A percentile compares a stretch with the other conserved stretches of the same genome.
These are phyloP conservation scores for Tetracladium setigerum DNA, from an alignment of 495 filamentous ascomycete genomes.

Conservation along the genomic window DNA sequence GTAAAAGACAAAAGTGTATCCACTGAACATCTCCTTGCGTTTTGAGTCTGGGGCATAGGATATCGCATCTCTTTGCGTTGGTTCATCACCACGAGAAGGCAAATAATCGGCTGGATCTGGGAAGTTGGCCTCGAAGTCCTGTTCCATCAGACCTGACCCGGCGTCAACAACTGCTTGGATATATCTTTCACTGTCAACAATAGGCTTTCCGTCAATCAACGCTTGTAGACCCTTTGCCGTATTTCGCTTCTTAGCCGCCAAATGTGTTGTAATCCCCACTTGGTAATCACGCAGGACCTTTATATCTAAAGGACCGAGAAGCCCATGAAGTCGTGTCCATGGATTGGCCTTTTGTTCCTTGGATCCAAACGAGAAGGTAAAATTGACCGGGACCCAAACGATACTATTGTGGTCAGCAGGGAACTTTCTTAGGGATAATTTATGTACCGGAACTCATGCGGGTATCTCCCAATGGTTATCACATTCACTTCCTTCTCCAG, in stretches of 20 bases:
- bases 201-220: conserved; percentile 73
- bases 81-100: conserved; percentile 69
- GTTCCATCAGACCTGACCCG: conserved; percentile 61
- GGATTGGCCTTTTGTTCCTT: conserved; percentile 69
- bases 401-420: conserved; percentile 31
- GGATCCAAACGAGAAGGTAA: conserved; percentile 75
- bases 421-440: neutral
- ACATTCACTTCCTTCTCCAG: conserved; percentile 50
- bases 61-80: conserved; percentile 48
- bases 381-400: conserved; percentile 69
- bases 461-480: conserved; percentile 59
- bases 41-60: conserved; percentile 61
- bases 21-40: conserved; percentile 69
- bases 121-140: conserved; percentile 76
- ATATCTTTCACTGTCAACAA: conserved; percentile 66
- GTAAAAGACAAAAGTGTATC: conserved; percentile 84
- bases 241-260: conserved; percentile 84
- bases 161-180: conserved; percentile 67
- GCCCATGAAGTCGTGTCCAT: conserved; percentile 51
- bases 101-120: conserved; percentile 65
- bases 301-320: conserved; percentile 76
- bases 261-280: conserved; percentile 67
- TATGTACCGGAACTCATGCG: conserved; percentile 41
- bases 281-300: conserved; percentile 73
- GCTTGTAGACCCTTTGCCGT: conserved; percentile 79